phyloP scores from a whole-genome alignment of 345 rosid genomes.

The Citropsis articulata region DNA sequence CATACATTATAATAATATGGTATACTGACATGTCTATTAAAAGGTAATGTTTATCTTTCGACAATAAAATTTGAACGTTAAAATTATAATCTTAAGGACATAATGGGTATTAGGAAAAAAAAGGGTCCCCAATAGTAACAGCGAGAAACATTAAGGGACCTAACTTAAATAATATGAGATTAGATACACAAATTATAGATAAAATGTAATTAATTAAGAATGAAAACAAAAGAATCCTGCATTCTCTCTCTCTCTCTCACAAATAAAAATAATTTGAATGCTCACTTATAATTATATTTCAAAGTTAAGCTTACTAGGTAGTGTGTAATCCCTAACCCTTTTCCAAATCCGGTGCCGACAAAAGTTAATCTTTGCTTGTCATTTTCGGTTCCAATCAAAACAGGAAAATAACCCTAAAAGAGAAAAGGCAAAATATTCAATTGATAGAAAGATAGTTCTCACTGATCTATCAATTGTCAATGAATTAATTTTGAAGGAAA shows the following conservation, averaged over 20 bases:
- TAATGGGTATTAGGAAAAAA: no score
- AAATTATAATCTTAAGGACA: no score
- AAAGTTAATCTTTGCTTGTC: constrained; percentile 7
- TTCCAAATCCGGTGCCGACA: constrained; percentile 12
- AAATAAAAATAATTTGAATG: neutral
- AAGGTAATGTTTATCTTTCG: no score
- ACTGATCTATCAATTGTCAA: constrained; percentile 34
- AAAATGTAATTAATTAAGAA: neutral
- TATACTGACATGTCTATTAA: no score
- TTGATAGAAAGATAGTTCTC: constrained; percentile 17
- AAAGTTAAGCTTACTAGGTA: no score
- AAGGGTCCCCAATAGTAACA: no score
- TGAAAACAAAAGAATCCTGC: no score
- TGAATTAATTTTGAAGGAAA: constrained; percentile 30
- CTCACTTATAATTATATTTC: no score
- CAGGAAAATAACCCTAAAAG: neutral
- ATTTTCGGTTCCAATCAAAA: constrained; percentile 12
- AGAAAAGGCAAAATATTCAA: neutral
- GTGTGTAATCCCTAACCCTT: neutral
- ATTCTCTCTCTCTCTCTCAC: no score
- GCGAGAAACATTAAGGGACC: no score
- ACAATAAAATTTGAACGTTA: no score
- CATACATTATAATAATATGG: no score
- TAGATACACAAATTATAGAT: neutral
- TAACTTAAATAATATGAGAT: neutral